phyloP scores from a whole-genome alignment of 176 grass and related monocot species.

The Neostapfia colusana region DNA sequence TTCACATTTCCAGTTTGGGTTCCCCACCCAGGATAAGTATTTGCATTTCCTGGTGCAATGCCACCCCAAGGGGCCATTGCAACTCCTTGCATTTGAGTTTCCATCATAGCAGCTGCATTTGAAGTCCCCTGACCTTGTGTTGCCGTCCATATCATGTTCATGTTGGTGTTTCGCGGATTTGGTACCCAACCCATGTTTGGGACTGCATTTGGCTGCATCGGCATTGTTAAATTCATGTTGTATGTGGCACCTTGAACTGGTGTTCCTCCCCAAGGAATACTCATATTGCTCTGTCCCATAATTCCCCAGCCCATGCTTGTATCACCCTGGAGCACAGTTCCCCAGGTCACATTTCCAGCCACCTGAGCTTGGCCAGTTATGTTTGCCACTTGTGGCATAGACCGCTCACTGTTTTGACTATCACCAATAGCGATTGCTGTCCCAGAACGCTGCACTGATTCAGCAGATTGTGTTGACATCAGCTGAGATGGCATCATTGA shows the following conservation, averaged over 20 bases:
- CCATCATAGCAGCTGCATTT: slow-evolving; percentile 54
- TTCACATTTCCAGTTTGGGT: slow-evolving; percentile 51
- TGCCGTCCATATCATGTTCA: slow-evolving; percentile 59
- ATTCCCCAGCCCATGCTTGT: slow-evolving; percentile 58
- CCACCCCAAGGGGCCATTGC: slow-evolving; percentile 54
- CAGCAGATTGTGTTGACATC: slow-evolving; percentile 39
- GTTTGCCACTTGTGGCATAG: slow-evolving; percentile 53
- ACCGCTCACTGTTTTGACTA: slow-evolving; percentile 45
- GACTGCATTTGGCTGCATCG: slow-evolving; percentile 53
- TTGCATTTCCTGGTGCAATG: slow-evolving; percentile 57
- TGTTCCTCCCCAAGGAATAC: slow-evolving; percentile 56
- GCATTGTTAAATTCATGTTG: slow-evolving; percentile 69
- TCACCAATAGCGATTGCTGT: slow-evolving; percentile 38
- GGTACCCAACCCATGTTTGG: slow-evolving; percentile 64
- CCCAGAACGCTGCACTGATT: slow-evolving; percentile 36
- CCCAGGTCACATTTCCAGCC: slow-evolving; percentile 59
- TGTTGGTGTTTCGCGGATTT: slow-evolving; percentile 62
- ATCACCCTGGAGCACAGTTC: slow-evolving; percentile 54
- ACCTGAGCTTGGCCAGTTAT: slow-evolving; percentile 50
- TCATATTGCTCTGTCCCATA: slow-evolving; percentile 60
- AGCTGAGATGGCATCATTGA: slow-evolving; percentile 35
- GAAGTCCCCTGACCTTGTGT: slow-evolving; percentile 45
- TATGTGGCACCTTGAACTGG: slow-evolving; percentile 59
- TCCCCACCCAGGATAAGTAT: slow-evolving; percentile 65
- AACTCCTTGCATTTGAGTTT: slow-evolving; percentile 65